Conservation (phyloP, 345 rosid species). For the Lepidium africanum region DNA sequence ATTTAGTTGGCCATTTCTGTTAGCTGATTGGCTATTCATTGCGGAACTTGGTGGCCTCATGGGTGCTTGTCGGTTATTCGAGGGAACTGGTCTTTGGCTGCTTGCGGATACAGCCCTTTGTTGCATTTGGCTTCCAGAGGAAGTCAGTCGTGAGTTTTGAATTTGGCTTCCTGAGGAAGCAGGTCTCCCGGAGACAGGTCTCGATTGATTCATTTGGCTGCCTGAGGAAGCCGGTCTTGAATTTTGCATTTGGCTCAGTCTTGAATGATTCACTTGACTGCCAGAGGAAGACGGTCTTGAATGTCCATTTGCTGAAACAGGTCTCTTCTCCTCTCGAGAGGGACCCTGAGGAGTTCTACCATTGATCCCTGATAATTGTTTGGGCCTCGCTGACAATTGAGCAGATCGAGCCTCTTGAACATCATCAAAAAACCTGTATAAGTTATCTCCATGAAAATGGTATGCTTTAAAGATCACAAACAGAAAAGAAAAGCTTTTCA, state of each 20-base stretch:
- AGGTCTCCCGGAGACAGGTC: not conserved
- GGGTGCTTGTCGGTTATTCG: slow-evolving; percentile 21
- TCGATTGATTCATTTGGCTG: slow-evolving; percentile 4
- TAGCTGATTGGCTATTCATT: slow-evolving; percentile 30
- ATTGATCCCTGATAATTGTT: slow-evolving; percentile 36
- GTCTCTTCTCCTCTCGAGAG: slow-evolving; percentile 43
- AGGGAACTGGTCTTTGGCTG: slow-evolving; percentile 20
- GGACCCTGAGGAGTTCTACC: slow-evolving; percentile 34
- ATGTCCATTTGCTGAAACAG: slow-evolving; percentile 33
- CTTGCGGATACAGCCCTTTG: slow-evolving; percentile 7
- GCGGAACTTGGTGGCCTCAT: slow-evolving; percentile 16
- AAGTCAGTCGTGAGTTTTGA: not conserved
- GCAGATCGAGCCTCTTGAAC: slow-evolving; percentile 69
- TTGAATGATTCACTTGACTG: slow-evolving; percentile 33
- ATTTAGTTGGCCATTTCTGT: slow-evolving; percentile 32
- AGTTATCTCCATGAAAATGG: slow-evolving; percentile 58
- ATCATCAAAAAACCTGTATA: slow-evolving; percentile 64
- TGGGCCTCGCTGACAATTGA: slow-evolving; percentile 44
- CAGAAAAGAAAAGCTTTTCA: not conserved
- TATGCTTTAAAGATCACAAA: slow-evolving; percentile 29
- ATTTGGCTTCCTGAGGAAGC: slow-evolving; percentile 29
- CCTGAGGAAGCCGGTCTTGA: not conserved
- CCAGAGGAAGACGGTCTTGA: slow-evolving; percentile 29
- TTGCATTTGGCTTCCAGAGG: slow-evolving; percentile 20
- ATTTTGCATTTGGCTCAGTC: slow-evolving; percentile 25